phyloP scores from a whole-genome alignment of 495 filamentous ascomycete genomes.

The Penicillium paxilli region DNA sequence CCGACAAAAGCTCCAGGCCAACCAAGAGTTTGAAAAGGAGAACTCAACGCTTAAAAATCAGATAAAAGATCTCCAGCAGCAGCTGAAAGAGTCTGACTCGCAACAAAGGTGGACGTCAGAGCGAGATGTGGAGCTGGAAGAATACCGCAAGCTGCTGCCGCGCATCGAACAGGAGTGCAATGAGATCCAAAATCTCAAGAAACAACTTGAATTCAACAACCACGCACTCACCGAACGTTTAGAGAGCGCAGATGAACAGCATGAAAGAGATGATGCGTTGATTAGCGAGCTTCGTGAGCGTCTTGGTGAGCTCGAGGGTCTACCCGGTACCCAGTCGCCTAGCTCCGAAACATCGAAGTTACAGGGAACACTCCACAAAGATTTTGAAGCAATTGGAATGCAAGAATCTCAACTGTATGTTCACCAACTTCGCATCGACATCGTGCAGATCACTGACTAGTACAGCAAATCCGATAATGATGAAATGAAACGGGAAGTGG shows the following conservation, averaged over 20 bases:
- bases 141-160: slow-evolving; percentile 56
- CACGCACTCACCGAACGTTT: slow-evolving; percentile 54
- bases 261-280: slow-evolving; percentile 53
- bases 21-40: slow-evolving; percentile 70
- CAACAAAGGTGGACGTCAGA: slow-evolving; percentile 45
- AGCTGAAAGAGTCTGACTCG: slow-evolving; percentile 54
- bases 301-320: slow-evolving; percentile 50
- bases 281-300: slow-evolving; percentile 55
- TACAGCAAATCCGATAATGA: slow-evolving; percentile 45
- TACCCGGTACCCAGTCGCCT: slow-evolving; percentile 42
- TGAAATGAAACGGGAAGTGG: slow-evolving; percentile 41
- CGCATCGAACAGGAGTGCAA: slow-evolving; percentile 62
- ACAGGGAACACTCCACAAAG: slow-evolving; percentile 46
- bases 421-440: neutral
- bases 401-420: slow-evolving; percentile 43
- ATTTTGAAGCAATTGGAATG: slow-evolving; percentile 45
- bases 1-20: slow-evolving; percentile 72
- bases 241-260: slow-evolving; percentile 54
- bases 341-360: slow-evolving; percentile 41
- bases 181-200: slow-evolving; percentile 57
- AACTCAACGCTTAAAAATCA: slow-evolving; percentile 63
- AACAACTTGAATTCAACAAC: slow-evolving; percentile 59
- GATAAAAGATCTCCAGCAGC: slow-evolving; percentile 56
- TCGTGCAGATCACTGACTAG: slow-evolving; percentile 7
- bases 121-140: slow-evolving; percentile 57